Evolutionary conservation across 2,329 filamentous ascomycete species (phyloP).

Genomic region (Hypoxylon sp.): DNA sequence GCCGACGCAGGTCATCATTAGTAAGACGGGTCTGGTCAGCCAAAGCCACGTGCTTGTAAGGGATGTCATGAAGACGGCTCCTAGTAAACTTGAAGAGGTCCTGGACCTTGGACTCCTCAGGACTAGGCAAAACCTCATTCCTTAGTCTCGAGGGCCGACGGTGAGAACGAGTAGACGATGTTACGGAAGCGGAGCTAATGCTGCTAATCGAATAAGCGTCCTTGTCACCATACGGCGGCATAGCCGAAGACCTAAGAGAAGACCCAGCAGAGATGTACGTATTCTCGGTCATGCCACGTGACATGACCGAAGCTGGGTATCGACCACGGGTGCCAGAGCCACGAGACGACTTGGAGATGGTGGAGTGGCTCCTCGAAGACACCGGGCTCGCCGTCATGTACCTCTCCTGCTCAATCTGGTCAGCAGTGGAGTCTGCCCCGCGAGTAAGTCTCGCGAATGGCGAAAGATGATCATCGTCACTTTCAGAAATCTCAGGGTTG

Average conservation of each 20-base stretch:
- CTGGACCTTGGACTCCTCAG: constrained; percentile 77
- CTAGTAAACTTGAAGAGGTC: constrained; percentile 92
- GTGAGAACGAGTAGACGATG: constrained; percentile 63
- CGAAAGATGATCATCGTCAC: constrained; percentile 83
- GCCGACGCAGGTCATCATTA: constrained; percentile 83
- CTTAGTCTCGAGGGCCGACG: constrained; percentile 78
- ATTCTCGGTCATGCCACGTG: constrained; percentile 71
- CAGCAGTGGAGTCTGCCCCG: constrained; percentile 73
- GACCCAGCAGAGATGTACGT: constrained; percentile 79
- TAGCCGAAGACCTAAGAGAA: constrained; percentile 62
- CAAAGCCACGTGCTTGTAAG: constrained; percentile 78
- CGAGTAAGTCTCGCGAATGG: constrained; percentile 82
- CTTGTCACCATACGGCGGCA: constrained; percentile 54
- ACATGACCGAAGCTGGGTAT: constrained; percentile 66
- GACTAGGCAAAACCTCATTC: constrained; percentile 84
- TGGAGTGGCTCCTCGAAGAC: constrained; percentile 73
- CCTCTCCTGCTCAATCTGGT: constrained; percentile 70
- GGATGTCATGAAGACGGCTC: constrained; percentile 83
- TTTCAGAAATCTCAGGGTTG: constrained; percentile 75
- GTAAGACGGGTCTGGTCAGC: constrained; percentile 73
- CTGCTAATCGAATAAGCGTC: constrained; percentile 72
- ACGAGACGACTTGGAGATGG: constrained; percentile 67
- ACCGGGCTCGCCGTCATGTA: constrained; percentile 77
- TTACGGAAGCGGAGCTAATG: constrained; percentile 64
- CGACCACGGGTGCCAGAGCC: constrained; percentile 67